Evolutionary conservation across 2,329 filamentous ascomycete species (phyloP).

Genomic region (Colletotrichum sp.): DNA sequence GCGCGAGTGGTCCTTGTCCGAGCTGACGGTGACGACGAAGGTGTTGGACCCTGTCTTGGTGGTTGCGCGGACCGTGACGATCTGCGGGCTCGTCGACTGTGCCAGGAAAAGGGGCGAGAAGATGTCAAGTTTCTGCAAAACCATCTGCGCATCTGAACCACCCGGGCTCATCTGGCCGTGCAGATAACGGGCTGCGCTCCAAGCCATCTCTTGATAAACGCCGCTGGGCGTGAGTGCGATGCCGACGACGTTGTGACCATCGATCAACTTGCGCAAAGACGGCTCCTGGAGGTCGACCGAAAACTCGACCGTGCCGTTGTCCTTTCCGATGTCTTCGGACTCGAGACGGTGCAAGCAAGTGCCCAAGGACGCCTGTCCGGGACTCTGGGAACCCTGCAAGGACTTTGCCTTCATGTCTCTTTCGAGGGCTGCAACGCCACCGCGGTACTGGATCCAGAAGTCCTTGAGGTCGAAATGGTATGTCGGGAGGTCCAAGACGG

Average conservation of each 20-base stretch:
- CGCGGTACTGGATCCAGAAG: constrained; percentile 63
- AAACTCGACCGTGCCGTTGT: background rate
- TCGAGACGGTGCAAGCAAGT: background rate
- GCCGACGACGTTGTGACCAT: background rate
- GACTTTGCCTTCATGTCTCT: background rate
- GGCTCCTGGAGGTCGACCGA: background rate
- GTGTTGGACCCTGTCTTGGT: background rate
- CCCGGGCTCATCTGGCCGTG: background rate
- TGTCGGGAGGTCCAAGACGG: constrained; percentile 66
- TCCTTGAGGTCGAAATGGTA: constrained; percentile 77
- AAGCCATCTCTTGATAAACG: background rate
- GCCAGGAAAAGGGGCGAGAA: background rate
- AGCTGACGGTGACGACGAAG: background rate
- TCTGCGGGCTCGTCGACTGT: background rate
- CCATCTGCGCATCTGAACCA: background rate
- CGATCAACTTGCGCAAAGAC: background rate
- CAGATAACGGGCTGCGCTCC: background rate
- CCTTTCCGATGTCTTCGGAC: background rate
- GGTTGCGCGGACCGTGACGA: background rate
- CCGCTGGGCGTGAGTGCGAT: background rate
- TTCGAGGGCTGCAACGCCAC: background rate
- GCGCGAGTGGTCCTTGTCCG: background rate
- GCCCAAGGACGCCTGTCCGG: background rate
- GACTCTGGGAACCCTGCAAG: background rate
- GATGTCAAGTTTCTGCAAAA: background rate